Evolutionary conservation across 306 rosid genomes (phyloP).

Genomic region (Trichosanthes cucumerina): DNA sequence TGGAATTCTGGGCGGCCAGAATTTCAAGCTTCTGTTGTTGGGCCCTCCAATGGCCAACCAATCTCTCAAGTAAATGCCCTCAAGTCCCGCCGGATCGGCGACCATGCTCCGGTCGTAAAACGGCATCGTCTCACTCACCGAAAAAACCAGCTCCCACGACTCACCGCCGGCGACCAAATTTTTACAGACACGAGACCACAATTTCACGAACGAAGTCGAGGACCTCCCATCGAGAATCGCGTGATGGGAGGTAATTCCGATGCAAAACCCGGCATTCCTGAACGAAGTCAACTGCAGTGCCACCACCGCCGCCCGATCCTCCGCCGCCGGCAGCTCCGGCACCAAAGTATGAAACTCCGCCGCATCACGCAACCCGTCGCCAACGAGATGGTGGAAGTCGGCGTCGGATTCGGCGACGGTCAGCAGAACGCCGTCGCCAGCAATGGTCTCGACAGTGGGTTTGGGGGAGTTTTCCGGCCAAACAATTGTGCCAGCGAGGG

Average conservation of each 20-base stretch:
- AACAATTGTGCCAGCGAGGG: conserved; percentile 1
- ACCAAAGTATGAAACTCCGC: conserved; percentile 7
- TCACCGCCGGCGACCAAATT: not conserved
- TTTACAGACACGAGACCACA: conserved; percentile 17
- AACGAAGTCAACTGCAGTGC: conserved; percentile 23
- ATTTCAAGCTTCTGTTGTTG: not conserved
- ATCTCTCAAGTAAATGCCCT: not conserved
- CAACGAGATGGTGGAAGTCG: conserved; percentile 9
- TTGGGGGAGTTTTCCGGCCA: conserved; percentile 17
- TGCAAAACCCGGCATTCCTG: conserved; percentile 8
- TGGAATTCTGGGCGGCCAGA: not conserved
- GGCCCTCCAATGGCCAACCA: not conserved
- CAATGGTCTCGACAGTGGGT: conserved; percentile 10
- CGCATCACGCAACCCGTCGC: not conserved
- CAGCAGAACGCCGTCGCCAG: conserved; percentile 11
- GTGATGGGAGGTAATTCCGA: conserved; percentile 19
- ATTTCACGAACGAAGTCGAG: conserved; percentile 21
- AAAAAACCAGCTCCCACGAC: not conserved
- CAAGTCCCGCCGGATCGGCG: not conserved
- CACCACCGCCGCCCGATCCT: conserved; percentile 13
- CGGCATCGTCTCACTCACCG: not conserved
- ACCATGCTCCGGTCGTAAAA: not conserved
- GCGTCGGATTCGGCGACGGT: conserved; percentile 8
- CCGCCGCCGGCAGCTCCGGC: not conserved
- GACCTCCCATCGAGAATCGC: conserved; percentile 22